Base-by-base conservation (phyloP, 1,139 yeast genomes). In the Yamadazyma diospyri region DNA sequence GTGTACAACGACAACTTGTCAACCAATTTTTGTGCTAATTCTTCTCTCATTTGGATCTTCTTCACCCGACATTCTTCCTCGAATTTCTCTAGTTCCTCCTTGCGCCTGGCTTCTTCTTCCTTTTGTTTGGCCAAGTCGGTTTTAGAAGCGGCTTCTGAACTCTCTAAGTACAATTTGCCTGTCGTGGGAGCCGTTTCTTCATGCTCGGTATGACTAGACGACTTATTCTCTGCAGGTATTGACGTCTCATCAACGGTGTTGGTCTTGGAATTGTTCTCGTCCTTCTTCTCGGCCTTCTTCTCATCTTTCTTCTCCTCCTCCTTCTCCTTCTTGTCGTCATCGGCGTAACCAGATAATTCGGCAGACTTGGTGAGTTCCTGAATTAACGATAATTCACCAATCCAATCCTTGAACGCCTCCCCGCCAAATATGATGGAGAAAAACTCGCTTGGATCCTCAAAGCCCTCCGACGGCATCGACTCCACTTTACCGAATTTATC, bases 401-500 rank as follows among this genome's bases (percentile, higher is more conserved):
- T 80, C 82, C 88, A 82, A 36, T 81, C 84, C 30, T 72, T 76
- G 58, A 89, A 89, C 2, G 94, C 92, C 39, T 85, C 95, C 32
- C 94, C 94, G 35, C 94, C 94, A 55, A 82, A 82, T 19, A 82
- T 80, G 60, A 75, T 71, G 14, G 76, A 72, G 53, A 82, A 77
- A 48, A 77, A 80, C 54, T 88, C 97, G 29, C 81, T 71, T 0
- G 97, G 95, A 53, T 88, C 97, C 51, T 85, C 94, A 51, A 86
- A 86, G 1, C 95, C 95, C 39, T 81, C 85, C 30, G 70, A 72
- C 2, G 95, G 95, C 25, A 82, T 74, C 4, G 92, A 85, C 47
- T 79, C 81, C 39, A 86, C 95, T 48, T 83, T 85, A 30, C 97
- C 97, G 48, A 64, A 81, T 59, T 81, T 80, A 53, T 89, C 96